phyloP scores from a whole-genome alignment of 106 monocot species.

The Allium fistulosum region DNA sequence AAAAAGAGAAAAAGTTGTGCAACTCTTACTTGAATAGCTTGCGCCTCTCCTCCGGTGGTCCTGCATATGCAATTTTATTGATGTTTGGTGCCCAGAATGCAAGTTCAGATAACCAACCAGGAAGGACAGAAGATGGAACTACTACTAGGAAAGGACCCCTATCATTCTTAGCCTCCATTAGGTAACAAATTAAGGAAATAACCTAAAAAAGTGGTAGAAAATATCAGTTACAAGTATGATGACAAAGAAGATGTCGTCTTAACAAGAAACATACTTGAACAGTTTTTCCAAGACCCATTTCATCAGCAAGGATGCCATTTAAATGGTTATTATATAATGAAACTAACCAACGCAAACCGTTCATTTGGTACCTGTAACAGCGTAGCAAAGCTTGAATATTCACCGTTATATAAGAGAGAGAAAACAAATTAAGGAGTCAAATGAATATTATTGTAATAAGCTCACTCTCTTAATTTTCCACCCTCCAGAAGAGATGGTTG shows the following conservation, averaged over 20 bases:
- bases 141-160: constrained; percentile 96
- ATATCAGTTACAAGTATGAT: background rate
- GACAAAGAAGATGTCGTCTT: constrained; percentile 1
- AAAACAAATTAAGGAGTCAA: background rate
- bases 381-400: constrained; percentile 1
- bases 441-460: background rate
- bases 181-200: constrained; percentile 90
- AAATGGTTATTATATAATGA: constrained; percentile 96
- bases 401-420: background rate
- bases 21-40: constrained; percentile 68
- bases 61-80: constrained; percentile 82
- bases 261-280: constrained; percentile 59
- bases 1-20: no score
- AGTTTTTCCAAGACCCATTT: constrained; percentile 99
- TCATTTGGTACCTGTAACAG: constrained; percentile 84
- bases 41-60: constrained; percentile 94
- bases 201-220: constrained; percentile 38
- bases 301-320: constrained; percentile 99
- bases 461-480: constrained; percentile 93
- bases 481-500: constrained; percentile 78
- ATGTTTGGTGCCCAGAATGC: constrained; percentile 88
- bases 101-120: constrained; percentile 95
- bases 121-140: constrained; percentile 92
- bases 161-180: constrained; percentile 97
- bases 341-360: constrained; percentile 95